Conservation (phyloP, 768 basidiomycete genomes). For the Exidia glandulosa region DNA sequence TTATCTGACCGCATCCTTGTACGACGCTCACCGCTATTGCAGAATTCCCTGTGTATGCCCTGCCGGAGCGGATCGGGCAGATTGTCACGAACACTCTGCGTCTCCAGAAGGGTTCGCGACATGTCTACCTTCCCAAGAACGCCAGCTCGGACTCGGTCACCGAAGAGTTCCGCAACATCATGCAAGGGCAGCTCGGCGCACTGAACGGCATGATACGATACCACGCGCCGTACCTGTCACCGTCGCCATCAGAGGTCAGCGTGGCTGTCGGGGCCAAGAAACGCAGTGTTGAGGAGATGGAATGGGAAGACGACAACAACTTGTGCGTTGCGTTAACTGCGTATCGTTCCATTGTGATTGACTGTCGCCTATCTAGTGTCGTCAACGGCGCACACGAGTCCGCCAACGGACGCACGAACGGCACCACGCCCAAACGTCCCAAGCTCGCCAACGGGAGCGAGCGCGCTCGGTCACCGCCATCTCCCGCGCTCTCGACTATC, state of each 20-base stretch:
- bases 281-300: background rate
- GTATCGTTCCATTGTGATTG: background rate
- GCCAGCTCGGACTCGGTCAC: background rate
- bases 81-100: background rate
- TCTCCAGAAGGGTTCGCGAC: background rate
- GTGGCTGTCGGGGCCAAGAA: background rate
- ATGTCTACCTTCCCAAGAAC: background rate
- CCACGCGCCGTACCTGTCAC: background rate
- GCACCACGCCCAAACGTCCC: background rate
- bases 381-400: background rate
- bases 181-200: background rate
- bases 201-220: background rate
- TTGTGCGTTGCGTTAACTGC: background rate
- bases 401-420: background rate
- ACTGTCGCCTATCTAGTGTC: background rate
- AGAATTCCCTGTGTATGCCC: background rate
- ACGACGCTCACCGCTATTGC: background rate
- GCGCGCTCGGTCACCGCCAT: background rate
- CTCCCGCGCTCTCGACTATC: background rate
- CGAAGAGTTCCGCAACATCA: background rate
- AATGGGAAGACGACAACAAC: background rate
- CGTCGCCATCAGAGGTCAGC: background rate
- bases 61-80: background rate
- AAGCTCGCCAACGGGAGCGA: too few species aligned
- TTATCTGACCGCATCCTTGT: background rate